Base-by-base conservation (phyloP, 352 stramenopile genomes). In the Pythium apleroticum region DNA sequence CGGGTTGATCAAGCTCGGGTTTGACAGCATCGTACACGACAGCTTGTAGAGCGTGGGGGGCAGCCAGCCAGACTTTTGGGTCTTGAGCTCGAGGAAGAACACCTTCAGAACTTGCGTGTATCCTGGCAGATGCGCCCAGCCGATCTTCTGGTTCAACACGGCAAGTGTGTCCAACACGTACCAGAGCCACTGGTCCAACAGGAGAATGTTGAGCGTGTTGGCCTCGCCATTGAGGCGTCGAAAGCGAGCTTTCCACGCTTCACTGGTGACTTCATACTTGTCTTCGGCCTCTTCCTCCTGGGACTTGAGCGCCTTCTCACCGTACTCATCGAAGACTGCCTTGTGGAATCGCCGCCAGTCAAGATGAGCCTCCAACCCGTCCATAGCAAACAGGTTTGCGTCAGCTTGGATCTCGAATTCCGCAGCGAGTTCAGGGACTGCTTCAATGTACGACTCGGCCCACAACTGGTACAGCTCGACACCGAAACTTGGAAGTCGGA, bases 261-360 rank as follows among this genome's bases (percentile, higher is more conserved):
- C 88, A 10, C 74, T 87, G 22, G 84, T 93, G 27, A 94, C 81
- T 71, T 96, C 88, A 28, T 95, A 96, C 65, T 96, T 96, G 71
- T 96, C 84, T 71, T 96, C 86, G 1, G 88, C 88, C 69, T 95
- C 86, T 71, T 93, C 86, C 74, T 95, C 88, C 58, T 96, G 88
- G 10, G 86, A 77, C 59, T 93, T 91, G 53, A 96, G 72, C 17
- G 72, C 81, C 57, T 96, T 96, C 61, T 95, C 88, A 14, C 88
- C 86, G 30, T 86, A 94, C 62, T 93, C 87, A 54, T 96, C 86
- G 30, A 88, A 95, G 6, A 96, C 76, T 7, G 88, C 86, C 61
- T 96, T 96, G 66, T 96, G 88, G 50, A 96, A 96, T 33, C 86
- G 80, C n/a, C 88, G 79, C 88, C 88, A 96, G 58, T 96, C 88